These are phyloP conservation scores for Colletotrichum limetticola DNA, from an alignment of 2,329 filamentous ascomycete genomes.

Conservation along the genomic window DNA sequence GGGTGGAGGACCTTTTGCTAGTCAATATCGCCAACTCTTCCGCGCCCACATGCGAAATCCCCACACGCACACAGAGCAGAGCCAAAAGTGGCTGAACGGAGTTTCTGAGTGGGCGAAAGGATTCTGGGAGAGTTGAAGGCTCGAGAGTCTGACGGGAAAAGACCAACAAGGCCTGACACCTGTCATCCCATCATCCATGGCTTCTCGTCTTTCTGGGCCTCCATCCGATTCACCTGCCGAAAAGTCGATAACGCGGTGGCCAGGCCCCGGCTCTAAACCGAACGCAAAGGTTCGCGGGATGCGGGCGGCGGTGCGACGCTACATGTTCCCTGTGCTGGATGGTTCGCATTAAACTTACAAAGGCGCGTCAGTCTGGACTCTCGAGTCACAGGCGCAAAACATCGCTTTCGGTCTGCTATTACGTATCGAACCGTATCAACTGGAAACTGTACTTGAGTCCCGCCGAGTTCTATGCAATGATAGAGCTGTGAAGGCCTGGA, in stretches of 20 bases:
- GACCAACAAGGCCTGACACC: not conserved
- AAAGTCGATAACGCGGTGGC: slow-evolving; percentile 27
- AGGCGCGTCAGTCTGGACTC: not conserved
- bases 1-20: slow-evolving; percentile 31
- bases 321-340: not conserved
- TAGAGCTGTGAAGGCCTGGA: not conserved
- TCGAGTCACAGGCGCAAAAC: not conserved
- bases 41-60: not conserved
- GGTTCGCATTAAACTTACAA: not conserved
- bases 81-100: not conserved
- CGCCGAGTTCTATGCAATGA: not conserved
- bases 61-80: not conserved
- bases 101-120: not conserved
- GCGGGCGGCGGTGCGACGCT: slow-evolving; percentile 10
- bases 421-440: not conserved
- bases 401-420: not conserved
- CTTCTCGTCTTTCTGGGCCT: not conserved
- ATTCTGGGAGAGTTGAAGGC: not conserved
- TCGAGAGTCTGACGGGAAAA: not conserved
- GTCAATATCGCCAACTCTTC: slow-evolving; percentile 14
- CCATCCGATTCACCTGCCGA: slow-evolving; percentile 23
- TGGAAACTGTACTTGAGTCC: not conserved
- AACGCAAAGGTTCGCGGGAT: not conserved
- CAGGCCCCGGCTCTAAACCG: not conserved
- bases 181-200: slow-evolving; percentile 10